Evolutionary conservation across 495 filamentous ascomycete species (phyloP), one percentile per base, ranked within the genome.

Genomic region (Apiosordaria backusii): DNA sequence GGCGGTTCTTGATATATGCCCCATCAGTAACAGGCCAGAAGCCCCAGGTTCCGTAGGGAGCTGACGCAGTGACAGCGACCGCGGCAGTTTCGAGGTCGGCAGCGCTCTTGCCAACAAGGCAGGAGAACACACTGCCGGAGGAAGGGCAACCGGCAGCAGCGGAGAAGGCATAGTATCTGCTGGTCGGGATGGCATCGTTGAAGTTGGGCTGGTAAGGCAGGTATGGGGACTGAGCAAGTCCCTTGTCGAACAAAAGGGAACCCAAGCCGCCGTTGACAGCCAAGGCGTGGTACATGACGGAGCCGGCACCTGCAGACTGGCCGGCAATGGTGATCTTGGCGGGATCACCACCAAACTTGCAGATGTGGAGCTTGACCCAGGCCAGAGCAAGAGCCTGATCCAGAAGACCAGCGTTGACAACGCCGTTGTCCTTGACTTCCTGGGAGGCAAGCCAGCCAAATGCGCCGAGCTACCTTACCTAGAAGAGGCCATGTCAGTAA

Each of bases 321-420:
- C 91, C 91, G 64, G 85, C 82, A 15, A 93, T 81, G 1, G 91
- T 95, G 27, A 93, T 85, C 61, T 81, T 76, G 23, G 73, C 69
- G 3, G 85, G 81, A 71, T 93, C 87, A 15, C 91, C 91, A 15
- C 90, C 90, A 67, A 93, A 93, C 64, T 76, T 64, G 62, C 75
- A 72, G 65, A 93, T 92, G 71, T 92, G 77, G 64, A 84, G 80
- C 67, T 89, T 81, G 10, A 93, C 83, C 91, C 91, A 95, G 40
- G 89, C 75, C 40, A 93, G 77, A 16, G 88, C 89, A 67, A 90
- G 80, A 7, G 84, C 80, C 69, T 90, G 87, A 70, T 94, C 91
- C 7, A 74, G 70, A 6, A 74, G 64, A 27, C 73, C 73, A 40
- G 73, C 73, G 19, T 75, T 75, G 63, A 74, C 73, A 4, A 64